Conservation (phyloP, 805 yeast genomes). For the Metschnikowia cubensis region DNA sequence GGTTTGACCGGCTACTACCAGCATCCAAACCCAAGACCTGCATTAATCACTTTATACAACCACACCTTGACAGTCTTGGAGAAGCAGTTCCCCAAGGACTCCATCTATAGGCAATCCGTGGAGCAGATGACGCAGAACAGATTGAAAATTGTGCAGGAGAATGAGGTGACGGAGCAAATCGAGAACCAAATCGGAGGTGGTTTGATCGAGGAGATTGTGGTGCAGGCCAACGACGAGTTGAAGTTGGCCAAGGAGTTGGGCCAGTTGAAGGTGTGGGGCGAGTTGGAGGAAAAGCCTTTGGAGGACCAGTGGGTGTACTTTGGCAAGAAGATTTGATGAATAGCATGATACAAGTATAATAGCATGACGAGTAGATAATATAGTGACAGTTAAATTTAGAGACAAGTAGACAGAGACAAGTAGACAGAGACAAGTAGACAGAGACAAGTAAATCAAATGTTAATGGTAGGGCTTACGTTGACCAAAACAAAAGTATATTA, state of each 20-base stretch:
- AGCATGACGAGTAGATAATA: too few species aligned
- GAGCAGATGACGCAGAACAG: conserved; percentile 70
- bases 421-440: too few species aligned
- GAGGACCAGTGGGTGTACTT: conserved; percentile 83
- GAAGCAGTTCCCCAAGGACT: conserved; percentile 60
- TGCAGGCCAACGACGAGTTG: conserved; percentile 81
- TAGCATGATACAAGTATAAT: background rate
- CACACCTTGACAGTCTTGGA: conserved; percentile 59
- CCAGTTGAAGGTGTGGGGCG: conserved; percentile 72
- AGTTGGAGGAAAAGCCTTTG: conserved; percentile 71
- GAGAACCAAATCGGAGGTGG: conserved; percentile 79
- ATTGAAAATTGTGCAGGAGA: conserved; percentile 57
- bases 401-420: too few species aligned
- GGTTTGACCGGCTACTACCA: conserved; percentile 75
- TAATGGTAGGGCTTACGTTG: background rate
- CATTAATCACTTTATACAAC: conserved; percentile 64
- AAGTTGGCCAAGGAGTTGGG: conserved; percentile 64
- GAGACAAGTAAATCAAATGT: too few species aligned
- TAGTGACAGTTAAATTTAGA: too few species aligned
- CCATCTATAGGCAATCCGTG: conserved; percentile 74
- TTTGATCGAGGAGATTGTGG: conserved; percentile 73
- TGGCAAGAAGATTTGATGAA: conserved; percentile 51
- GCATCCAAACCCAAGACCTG: conserved; percentile 83
- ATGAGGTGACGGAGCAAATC: conserved; percentile 59
- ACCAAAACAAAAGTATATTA: background rate